Conservation (phyloP, 1,284 basidiomycete genomes). For the Sphaerobolus stellatus region DNA sequence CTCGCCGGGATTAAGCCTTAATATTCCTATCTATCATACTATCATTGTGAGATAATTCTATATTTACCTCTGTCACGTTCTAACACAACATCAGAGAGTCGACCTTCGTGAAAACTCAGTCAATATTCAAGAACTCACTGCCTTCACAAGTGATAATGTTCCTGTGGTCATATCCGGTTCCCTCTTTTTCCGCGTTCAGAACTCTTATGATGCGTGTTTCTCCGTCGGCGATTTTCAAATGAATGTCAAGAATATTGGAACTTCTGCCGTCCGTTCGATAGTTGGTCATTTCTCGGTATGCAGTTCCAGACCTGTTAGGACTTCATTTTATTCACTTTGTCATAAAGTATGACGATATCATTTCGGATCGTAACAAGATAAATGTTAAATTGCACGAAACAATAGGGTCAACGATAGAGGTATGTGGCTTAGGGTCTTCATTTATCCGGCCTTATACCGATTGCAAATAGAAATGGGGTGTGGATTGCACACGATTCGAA, state of each 20-base stretch:
- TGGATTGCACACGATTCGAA: conserved; percentile 54
- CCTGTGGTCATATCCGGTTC: conserved; percentile 51
- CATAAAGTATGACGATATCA: conserved; percentile 36
- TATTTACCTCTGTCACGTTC: neutral
- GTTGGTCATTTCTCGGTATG: conserved; percentile 43
- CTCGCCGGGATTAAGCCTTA: conserved; percentile 43
- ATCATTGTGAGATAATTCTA: conserved; percentile 24
- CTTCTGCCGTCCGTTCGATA: conserved; percentile 49
- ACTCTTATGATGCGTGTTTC: conserved; percentile 54
- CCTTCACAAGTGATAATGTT: conserved; percentile 54
- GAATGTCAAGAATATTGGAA: conserved; percentile 51
- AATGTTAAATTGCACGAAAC: conserved; percentile 46
- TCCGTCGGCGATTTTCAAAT: conserved; percentile 44
- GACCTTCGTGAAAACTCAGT: conserved; percentile 48
- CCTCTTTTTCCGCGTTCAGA: conserved; percentile 47
- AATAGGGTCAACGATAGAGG: conserved; percentile 47
- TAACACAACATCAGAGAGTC: conserved; percentile 22
- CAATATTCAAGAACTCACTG: conserved; percentile 27
- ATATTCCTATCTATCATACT: conserved; percentile 46
- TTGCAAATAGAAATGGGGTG: conserved; percentile 46
- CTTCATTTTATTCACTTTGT: conserved; percentile 23
- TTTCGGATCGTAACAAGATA: conserved; percentile 50
- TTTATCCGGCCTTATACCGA: neutral
- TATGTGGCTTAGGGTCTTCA: conserved; percentile 19
- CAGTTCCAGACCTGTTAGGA: conserved; percentile 31